Evolutionary conservation across 371 early-diverging fungal species (phyloP).

Genomic region (Mortierella polycephala): DNA sequence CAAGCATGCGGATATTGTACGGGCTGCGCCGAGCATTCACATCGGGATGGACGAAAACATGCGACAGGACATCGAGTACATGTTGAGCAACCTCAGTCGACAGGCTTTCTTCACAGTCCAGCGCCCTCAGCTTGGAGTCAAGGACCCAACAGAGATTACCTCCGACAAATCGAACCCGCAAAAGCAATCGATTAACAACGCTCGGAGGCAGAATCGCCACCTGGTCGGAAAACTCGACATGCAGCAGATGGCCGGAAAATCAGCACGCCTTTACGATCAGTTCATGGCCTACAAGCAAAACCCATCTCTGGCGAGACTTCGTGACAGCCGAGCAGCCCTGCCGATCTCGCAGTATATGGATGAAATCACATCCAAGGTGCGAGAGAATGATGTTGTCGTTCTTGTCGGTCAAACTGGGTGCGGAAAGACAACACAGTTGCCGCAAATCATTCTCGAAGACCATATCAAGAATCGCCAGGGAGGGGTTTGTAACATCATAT

Average conservation of each 20-base stretch:
- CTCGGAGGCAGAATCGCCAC: conserved; percentile 29
- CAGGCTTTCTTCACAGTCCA: conserved; percentile 40
- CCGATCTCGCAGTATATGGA: conserved; percentile 53
- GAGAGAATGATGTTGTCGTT: conserved; percentile 67
- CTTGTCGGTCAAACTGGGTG: conserved; percentile 85
- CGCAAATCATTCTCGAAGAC: conserved; percentile 74
- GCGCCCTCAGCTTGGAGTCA: conserved; percentile 22
- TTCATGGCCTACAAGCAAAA: conserved; percentile 38
- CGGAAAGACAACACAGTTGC: conserved; percentile 86
- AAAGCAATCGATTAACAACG: conserved; percentile 2
- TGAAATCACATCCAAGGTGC: conserved; percentile 60
- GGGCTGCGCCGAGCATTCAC: conserved; percentile 50
- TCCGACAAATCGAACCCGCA: conserved; percentile 9
- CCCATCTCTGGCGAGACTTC: conserved; percentile 31
- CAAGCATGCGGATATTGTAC: conserved; percentile 42
- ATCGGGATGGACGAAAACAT: conserved; percentile 48
- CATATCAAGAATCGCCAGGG: conserved; percentile 49
- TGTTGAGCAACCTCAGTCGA: conserved; percentile 37
- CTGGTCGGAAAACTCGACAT: conserved; percentile 42
- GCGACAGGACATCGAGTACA: conserved; percentile 37
- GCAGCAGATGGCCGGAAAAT: conserved; percentile 47
- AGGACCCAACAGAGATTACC: not conserved
- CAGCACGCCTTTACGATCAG: conserved; percentile 44
- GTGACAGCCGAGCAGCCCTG: conserved; percentile 35
- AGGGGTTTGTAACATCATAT: conserved; percentile 64